Conservation (phyloP, 2,329 filamentous ascomycete species). For the Lizonia empirigonia region DNA sequence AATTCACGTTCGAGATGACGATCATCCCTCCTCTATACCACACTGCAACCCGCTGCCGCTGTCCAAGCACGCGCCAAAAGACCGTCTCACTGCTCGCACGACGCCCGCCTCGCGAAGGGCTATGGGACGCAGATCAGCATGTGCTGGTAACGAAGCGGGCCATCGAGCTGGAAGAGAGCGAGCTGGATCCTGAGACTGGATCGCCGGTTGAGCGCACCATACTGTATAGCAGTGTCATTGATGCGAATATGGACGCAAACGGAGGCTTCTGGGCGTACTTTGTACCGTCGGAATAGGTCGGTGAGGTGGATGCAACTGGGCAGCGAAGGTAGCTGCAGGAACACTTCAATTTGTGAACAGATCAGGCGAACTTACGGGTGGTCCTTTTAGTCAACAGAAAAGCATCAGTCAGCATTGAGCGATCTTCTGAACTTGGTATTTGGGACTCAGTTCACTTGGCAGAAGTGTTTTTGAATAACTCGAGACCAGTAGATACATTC, state of each 20-base stretch:
- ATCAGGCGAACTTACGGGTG: too few species aligned
- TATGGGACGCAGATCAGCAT: conserved; percentile 29
- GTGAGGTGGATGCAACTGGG: neutral
- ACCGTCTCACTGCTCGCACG: conserved; percentile 24
- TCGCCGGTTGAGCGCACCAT: conserved; percentile 25
- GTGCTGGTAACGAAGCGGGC: conserved; percentile 20
- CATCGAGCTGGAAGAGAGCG: conserved; percentile 31
- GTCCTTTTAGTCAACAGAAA: too few species aligned
- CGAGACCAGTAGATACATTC: too few species aligned
- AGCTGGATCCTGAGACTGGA: conserved; percentile 24
- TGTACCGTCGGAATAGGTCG: conserved; percentile 6
- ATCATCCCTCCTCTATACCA: conserved; percentile 17
- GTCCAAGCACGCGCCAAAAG: conserved; percentile 26
- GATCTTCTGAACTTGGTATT: too few species aligned
- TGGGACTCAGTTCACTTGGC: too few species aligned
- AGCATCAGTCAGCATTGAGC: too few species aligned
- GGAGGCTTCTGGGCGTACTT: conserved; percentile 28
- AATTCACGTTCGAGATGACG: conserved; percentile 23
- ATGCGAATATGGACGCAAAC: conserved; percentile 28
- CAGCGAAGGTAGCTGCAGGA: neutral
- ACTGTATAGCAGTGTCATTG: conserved; percentile 22
- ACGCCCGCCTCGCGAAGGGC: conserved; percentile 25
- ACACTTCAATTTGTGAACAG: neutral
- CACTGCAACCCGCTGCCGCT: conserved; percentile 22
- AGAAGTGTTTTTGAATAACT: too few species aligned